phyloP scores from a whole-genome alignment of 2,329 filamentous ascomycete species.

The Thermoascus crustaceus region DNA sequence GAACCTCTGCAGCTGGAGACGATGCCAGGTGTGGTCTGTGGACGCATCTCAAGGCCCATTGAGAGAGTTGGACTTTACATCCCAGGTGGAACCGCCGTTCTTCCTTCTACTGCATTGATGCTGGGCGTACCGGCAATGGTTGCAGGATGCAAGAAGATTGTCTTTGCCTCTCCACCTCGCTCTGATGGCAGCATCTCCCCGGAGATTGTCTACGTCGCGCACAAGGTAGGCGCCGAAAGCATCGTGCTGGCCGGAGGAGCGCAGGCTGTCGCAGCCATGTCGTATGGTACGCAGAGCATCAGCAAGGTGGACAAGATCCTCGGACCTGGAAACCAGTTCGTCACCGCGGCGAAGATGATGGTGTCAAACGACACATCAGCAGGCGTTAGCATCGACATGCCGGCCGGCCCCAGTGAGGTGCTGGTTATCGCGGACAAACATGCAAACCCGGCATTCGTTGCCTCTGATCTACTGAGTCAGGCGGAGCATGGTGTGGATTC shows the following conservation, averaged over 20 bases:
- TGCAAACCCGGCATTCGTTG: slow-evolving; percentile 88
- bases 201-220: slow-evolving; percentile 93
- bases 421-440: slow-evolving; percentile 87
- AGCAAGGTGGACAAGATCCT: slow-evolving; percentile 98
- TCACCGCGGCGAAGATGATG: slow-evolving; percentile 97
- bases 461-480: slow-evolving; percentile 87
- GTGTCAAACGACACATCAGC: slow-evolving; percentile 96
- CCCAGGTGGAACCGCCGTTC: slow-evolving; percentile 90
- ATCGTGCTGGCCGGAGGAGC: slow-evolving; percentile 94
- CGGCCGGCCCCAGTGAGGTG: slow-evolving; percentile 90
- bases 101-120: slow-evolving; percentile 96
- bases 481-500: slow-evolving; percentile 95
- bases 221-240: slow-evolving; percentile 92
- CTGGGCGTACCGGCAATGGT: slow-evolving; percentile 96
- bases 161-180: slow-evolving; percentile 84
- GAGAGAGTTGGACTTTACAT: slow-evolving; percentile 96
- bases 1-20: slow-evolving; percentile 82
- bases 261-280: slow-evolving; percentile 92
- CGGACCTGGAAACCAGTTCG: slow-evolving; percentile 95
- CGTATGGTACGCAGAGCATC: slow-evolving; percentile 90
- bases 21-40: slow-evolving; percentile 95
- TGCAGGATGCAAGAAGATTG: slow-evolving; percentile 89
- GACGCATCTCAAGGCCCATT: slow-evolving; percentile 83
- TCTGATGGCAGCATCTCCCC: slow-evolving; percentile 85
- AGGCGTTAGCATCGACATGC: slow-evolving; percentile 95